These are phyloP conservation scores for Sporothrix brasiliensis DNA, from an alignment of 2,329 filamentous ascomycete genomes.

Conservation along the genomic window DNA sequence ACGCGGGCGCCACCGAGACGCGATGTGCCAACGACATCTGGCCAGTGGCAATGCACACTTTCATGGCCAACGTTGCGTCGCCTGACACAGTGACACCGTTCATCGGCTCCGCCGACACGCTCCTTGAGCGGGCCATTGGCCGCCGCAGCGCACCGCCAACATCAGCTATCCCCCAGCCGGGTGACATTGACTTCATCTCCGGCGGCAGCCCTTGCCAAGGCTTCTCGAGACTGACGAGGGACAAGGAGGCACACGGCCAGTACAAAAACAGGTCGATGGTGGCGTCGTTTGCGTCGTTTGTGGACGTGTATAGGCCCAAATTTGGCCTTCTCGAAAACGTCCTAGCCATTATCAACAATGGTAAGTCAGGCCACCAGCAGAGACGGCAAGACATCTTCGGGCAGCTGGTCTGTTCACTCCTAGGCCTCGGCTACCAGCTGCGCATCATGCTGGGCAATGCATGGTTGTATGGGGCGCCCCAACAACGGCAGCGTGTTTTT, in stretches of 20 bases:
- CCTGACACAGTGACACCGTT: constrained; percentile 56
- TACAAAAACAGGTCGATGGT: constrained; percentile 75
- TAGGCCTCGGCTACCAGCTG: constrained; percentile 76
- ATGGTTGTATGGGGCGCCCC: constrained; percentile 68
- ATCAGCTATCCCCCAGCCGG: constrained; percentile 57
- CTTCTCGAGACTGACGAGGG: constrained; percentile 66
- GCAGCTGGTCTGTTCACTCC: constrained; percentile 71
- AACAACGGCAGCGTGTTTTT: constrained; percentile 69
- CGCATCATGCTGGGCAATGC: constrained; percentile 69
- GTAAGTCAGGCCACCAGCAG: constrained; percentile 39
- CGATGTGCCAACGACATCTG: constrained; percentile 70
- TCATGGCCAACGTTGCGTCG: constrained; percentile 65
- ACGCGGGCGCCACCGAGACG: constrained; percentile 67
- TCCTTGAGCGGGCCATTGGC: constrained; percentile 59
- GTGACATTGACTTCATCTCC: constrained; percentile 68
- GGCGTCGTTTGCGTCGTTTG: constrained; percentile 71
- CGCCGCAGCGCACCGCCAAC: constrained; percentile 48
- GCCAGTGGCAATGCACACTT: constrained; percentile 67
- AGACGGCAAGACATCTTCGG: constrained; percentile 67
- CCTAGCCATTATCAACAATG: constrained; percentile 52
- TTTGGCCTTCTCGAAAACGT: constrained; percentile 82
- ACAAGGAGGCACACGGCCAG: constrained; percentile 59
- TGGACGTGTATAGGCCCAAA: constrained; percentile 74
- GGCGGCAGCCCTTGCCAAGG: constrained; percentile 79
- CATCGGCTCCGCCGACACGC: constrained; percentile 72